A percentile compares a stretch with the other conserved stretches of the same genome.
These are phyloP conservation scores for Tuber umbilicatum DNA, from an alignment of 495 filamentous ascomycete species.

Conservation along the genomic window DNA sequence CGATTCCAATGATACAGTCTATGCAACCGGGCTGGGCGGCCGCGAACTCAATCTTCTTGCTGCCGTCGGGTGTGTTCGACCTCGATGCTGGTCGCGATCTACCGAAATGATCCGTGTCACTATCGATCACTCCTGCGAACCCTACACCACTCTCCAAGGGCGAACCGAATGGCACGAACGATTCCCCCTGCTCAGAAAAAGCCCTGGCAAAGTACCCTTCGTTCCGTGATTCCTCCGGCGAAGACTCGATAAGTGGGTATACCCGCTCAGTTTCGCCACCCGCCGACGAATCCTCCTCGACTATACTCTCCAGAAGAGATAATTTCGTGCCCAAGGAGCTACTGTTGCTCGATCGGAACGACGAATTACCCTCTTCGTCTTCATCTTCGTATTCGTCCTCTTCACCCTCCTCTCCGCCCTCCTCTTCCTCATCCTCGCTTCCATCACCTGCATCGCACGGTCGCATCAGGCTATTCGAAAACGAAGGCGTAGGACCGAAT, in stretches of 20 bases:
- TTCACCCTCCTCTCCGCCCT: constrained; percentile 12
- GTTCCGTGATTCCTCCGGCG: constrained; percentile 16
- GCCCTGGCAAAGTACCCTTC: constrained; percentile 21
- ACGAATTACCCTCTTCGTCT: constrained; percentile 19
- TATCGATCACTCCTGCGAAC: constrained; percentile 11
- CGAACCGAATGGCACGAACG: not conserved
- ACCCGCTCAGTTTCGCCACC: constrained; percentile 8
- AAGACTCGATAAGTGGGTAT: constrained; percentile 12
- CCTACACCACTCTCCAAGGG: constrained; percentile 7
- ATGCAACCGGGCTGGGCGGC: constrained; percentile 27
- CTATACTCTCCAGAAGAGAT: constrained; percentile 24
- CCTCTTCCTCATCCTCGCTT: constrained; percentile 26
- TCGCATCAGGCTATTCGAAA: constrained; percentile 28
- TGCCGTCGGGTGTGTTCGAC: constrained; percentile 30
- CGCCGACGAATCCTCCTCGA: constrained; percentile 21
- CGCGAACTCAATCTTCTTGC: constrained; percentile 23
- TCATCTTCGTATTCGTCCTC: constrained; percentile 10
- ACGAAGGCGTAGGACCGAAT: constrained; percentile 19
- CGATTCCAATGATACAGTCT: constrained; percentile 27
- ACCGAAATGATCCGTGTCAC: constrained; percentile 31
- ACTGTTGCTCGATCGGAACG: not conserved
- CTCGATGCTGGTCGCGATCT: constrained; percentile 26
- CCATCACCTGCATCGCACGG: constrained; percentile 29
- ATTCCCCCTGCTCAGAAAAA: not conserved
- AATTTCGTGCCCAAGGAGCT: constrained; percentile 24